phyloP scores from a whole-genome alignment of 768 basidiomycete species.

The Pulveroboletus sp. region DNA sequence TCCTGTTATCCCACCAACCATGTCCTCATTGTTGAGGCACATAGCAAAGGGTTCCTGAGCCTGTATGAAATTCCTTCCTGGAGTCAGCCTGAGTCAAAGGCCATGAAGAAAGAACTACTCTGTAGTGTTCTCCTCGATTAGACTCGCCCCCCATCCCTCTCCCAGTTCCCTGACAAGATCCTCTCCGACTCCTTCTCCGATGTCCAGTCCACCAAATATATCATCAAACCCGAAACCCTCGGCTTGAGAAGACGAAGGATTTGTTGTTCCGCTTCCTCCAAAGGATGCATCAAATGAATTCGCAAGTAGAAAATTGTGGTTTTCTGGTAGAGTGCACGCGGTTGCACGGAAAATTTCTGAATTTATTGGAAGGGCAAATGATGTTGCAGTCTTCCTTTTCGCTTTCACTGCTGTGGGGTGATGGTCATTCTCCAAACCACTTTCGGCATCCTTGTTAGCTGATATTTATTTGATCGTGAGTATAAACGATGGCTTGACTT shows the following conservation, averaged over 20 bases:
- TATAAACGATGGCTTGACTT: background rate
- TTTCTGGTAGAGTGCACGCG: slow-evolving; percentile 64
- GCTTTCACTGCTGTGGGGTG: slow-evolving; percentile 33
- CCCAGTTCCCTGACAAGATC: slow-evolving; percentile 75
- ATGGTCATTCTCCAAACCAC: slow-evolving; percentile 48
- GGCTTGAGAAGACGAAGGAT: slow-evolving; percentile 52
- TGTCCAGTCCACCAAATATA: slow-evolving; percentile 52
- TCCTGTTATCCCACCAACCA: slow-evolving; percentile 23
- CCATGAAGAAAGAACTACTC: slow-evolving; percentile 10
- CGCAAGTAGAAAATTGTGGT: slow-evolving; percentile 61
- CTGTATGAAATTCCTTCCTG: slow-evolving; percentile 11
- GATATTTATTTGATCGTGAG: background rate
- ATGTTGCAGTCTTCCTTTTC: slow-evolving; percentile 26
- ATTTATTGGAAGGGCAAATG: slow-evolving; percentile 23
- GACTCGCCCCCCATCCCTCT: slow-evolving; percentile 53
- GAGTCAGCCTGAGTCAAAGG: slow-evolving; percentile 8
- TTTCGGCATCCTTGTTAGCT: slow-evolving; percentile 18
- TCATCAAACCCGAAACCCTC: slow-evolving; percentile 49
- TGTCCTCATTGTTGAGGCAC: slow-evolving; percentile 14
- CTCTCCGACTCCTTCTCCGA: slow-evolving; percentile 61
- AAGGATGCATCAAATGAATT: slow-evolving; percentile 64
- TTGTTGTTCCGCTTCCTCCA: slow-evolving; percentile 32
- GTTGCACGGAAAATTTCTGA: slow-evolving; percentile 48
- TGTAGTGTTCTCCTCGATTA: slow-evolving; percentile 2
- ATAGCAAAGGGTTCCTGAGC: slow-evolving; percentile 17